Evolutionary conservation across 2,329 filamentous ascomycete genomes (phyloP), one percentile per base, ranked within the genome.

Genomic region (Xylaria sp.): DNA sequence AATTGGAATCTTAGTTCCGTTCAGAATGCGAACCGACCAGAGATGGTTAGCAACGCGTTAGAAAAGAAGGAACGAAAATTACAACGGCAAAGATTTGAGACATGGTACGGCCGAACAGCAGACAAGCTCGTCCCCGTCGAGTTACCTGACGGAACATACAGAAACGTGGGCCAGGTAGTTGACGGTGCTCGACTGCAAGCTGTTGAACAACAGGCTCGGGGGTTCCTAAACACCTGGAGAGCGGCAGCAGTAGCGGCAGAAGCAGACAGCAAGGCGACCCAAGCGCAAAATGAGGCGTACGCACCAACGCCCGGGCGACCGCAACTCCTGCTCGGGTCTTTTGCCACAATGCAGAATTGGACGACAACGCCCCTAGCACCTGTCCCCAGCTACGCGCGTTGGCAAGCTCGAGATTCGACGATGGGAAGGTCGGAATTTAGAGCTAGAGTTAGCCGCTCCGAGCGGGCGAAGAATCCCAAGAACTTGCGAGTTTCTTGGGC

Each of bases 401-500:
- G 71, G 72, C 72, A 72, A 59, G 71, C 63, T 11, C 65, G 70
- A 38, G 74, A 75, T 53, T 77, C 76, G 57, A 56, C 73, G 6
- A 63, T 76, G 59, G 73, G 73, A 26, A 71, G 73, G 49, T 76
- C 76, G 17, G 73, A 73, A n/a, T 66, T 72, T 49, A 72, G 70
- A 71, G 46, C 62, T 63, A 36, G 59, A 15, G 48, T 9, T 36
- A 71, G 69, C 56, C 75, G 73, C 13, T 63, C 71, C 31, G 70
- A 71, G 20, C 74, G 75, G 6, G 51, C 75, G 49, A 66, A 71
- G 72, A 69, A 76, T 2, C 40, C 74, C 57, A 65, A 72, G 72
- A 71, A 78, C 59, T 69, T 79, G 3, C 67, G 77, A 62, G 77
- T 79, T 1, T 79, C 77, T 10, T 79, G 77, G 77, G 77, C 77